phyloP scores from a whole-genome alignment of 352 stramenopile genomes.

The Stephanocyclus meneghinianus region DNA sequence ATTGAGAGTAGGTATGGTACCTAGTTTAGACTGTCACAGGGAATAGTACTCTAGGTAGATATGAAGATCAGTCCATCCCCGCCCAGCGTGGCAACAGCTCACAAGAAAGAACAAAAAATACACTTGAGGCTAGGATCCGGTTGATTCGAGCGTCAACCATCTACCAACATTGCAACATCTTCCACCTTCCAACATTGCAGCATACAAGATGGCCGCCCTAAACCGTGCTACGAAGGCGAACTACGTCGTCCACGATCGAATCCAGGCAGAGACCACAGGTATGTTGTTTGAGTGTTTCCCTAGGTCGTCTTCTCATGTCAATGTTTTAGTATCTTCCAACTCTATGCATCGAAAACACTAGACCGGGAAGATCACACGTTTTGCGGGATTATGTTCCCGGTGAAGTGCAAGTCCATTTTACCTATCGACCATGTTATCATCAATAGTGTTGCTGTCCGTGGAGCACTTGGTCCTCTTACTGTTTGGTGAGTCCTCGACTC shows the following conservation, averaged over 20 bases:
- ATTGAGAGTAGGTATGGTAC: no score
- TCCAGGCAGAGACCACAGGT: constrained; percentile 72
- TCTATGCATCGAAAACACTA: constrained; percentile 23
- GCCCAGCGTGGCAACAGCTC: no score
- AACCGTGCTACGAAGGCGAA: constrained; percentile 70
- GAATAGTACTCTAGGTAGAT: no score
- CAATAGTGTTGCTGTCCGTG: constrained; percentile 73
- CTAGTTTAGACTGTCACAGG: no score
- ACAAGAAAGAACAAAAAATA: no score
- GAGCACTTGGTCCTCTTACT: constrained; percentile 74
- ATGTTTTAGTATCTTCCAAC: not conserved
- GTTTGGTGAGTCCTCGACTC: constrained; percentile 62
- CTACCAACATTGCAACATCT: no score
- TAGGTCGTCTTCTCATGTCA: constrained; percentile 1
- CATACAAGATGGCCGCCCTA: constrained; percentile 67
- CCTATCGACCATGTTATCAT: constrained; percentile 81
- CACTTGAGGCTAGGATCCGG: no score
- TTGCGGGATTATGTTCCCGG: constrained; percentile 85
- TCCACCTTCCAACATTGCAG: no score
- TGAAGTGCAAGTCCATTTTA: constrained; percentile 78
- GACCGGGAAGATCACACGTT: constrained; percentile 84
- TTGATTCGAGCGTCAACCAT: no score
- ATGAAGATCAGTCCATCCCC: no score
- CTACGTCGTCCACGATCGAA: constrained; percentile 75
- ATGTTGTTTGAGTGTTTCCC: constrained; percentile 3